Conservation (phyloP, 2,329 filamentous ascomycete species). For the Furcasterigmium sp. region DNA sequence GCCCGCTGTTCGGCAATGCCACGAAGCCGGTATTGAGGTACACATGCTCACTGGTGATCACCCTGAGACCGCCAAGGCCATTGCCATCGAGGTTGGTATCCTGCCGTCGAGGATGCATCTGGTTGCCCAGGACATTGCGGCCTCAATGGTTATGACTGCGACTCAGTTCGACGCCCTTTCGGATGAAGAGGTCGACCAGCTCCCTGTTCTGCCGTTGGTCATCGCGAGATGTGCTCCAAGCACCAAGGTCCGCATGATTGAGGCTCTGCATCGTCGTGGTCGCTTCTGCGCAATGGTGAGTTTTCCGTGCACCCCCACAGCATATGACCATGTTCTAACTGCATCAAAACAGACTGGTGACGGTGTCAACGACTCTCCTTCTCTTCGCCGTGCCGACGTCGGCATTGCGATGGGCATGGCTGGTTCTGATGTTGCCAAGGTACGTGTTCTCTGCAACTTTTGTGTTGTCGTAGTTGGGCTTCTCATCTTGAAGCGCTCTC, state of each 20-base stretch:
- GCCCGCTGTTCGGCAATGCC: slow-evolving; percentile 45
- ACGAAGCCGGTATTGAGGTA: slow-evolving; percentile 50
- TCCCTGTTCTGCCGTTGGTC: slow-evolving; percentile 56
- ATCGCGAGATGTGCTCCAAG: slow-evolving; percentile 60
- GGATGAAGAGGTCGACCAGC: slow-evolving; percentile 52
- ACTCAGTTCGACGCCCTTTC: slow-evolving; percentile 54
- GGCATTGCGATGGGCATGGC: slow-evolving; percentile 62
- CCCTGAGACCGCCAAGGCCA: slow-evolving; percentile 50
- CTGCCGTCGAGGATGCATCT: slow-evolving; percentile 38
- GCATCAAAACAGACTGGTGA: slow-evolving; percentile 47
- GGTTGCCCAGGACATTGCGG: slow-evolving; percentile 41
- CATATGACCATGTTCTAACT: neutral
- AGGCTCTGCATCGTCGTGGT: slow-evolving; percentile 58
- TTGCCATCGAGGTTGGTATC: slow-evolving; percentile 54
- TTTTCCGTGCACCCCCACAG: neutral
- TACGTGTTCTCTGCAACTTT: no score
- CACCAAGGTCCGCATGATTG: slow-evolving; percentile 61
- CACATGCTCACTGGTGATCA: slow-evolving; percentile 61
- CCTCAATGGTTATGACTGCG: slow-evolving; percentile 54
- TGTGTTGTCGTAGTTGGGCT: no score
- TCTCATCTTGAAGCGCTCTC: no score
- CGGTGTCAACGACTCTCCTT: slow-evolving; percentile 61
- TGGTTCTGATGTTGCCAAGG: slow-evolving; percentile 56
- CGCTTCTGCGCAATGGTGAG: slow-evolving; percentile 49
- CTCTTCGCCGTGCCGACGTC: slow-evolving; percentile 57